Evolutionary conservation across 139 green algal genomes (phyloP).

Genomic region (Chlorella vulgaris): DNA sequence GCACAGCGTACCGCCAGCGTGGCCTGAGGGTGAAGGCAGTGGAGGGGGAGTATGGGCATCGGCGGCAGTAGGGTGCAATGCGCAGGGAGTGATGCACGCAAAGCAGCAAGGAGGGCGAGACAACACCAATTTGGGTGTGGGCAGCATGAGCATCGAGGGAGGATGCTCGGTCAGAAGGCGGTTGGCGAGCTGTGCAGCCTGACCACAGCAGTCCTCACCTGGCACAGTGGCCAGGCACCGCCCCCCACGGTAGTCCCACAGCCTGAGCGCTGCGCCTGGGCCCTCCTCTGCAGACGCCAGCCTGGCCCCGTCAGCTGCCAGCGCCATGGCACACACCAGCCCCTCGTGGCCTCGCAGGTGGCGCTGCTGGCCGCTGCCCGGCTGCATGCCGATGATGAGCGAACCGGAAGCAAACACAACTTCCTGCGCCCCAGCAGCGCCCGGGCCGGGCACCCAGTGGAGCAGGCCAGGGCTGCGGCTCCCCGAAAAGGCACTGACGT

Average conservation of each 20-base stretch:
- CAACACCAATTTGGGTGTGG: neutral
- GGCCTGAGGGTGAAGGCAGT: too few species aligned
- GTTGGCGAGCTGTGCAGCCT: neutral
- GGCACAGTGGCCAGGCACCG: constrained; percentile 62
- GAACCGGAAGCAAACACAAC: constrained; percentile 66
- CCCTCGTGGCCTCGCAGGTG: constrained; percentile 63
- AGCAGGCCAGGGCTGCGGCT: neutral
- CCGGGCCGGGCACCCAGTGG: neutral
- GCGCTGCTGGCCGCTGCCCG: neutral
- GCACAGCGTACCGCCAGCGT: constrained; percentile 59
- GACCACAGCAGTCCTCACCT: constrained; percentile 16
- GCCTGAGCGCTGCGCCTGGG: constrained; percentile 58
- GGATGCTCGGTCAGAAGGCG: neutral
- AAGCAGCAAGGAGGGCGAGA: too few species aligned
- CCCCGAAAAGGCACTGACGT: constrained; percentile 53
- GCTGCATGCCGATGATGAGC: constrained; percentile 58
- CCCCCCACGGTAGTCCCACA: constrained; percentile 72
- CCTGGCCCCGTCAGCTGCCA: constrained; percentile 51
- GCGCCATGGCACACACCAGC: constrained; percentile 63
- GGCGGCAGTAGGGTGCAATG: too few species aligned
- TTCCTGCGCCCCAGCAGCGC: constrained; percentile 19
- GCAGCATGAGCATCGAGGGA: neutral
- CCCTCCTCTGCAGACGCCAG: constrained; percentile 80
- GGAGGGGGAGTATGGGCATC: too few species aligned
- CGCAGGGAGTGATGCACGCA: too few species aligned